Percentiles rank a stretch among this genome's conserved stretches.
phyloP scores from a whole-genome alignment of 352 stramenopile genomes.

The Globisporangium acanthophoron region DNA sequence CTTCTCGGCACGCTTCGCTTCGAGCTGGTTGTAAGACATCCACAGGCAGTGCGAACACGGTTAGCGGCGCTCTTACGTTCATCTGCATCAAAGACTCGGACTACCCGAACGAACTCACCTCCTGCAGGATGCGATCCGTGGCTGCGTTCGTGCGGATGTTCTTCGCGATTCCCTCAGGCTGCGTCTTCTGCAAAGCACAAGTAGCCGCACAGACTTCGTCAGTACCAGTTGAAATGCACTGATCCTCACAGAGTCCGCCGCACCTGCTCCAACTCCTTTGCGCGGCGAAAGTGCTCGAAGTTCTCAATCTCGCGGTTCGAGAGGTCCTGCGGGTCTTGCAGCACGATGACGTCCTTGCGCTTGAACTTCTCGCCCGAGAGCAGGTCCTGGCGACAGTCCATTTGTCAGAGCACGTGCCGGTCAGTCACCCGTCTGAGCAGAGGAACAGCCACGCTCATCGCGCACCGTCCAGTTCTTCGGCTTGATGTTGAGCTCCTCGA shows the following conservation, averaged over 20 bases:
- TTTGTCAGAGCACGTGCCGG: neutral
- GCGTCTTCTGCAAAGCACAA: constrained; percentile 7
- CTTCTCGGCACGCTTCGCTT: constrained; percentile 56
- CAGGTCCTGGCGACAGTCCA: constrained; percentile 68
- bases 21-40: constrained; percentile 22
- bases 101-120: constrained; percentile 21
- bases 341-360: constrained; percentile 91
- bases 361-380: constrained; percentile 90
- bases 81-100: neutral
- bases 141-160: constrained; percentile 84
- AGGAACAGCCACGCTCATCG: neutral
- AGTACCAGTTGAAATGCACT: neutral
- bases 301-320: constrained; percentile 95
- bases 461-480: constrained; percentile 92
- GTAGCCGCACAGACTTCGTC: neutral
- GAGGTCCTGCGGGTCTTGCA: constrained; percentile 93
- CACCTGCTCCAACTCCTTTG: constrained; percentile 44
- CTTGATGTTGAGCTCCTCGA: constrained; percentile 98
- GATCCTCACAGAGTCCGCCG: neutral
- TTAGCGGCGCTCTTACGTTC: neutral
- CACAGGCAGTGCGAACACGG: neutral
- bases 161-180: constrained; percentile 16
- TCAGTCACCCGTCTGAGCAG: neutral
- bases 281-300: constrained; percentile 92
- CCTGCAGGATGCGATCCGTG: constrained; percentile 76